Percentiles rank a stretch among this genome's conserved stretches.
These are phyloP conservation scores for Didymella pinodella DNA, from an alignment of 2,329 filamentous ascomycete genomes.

Conservation along the genomic window DNA sequence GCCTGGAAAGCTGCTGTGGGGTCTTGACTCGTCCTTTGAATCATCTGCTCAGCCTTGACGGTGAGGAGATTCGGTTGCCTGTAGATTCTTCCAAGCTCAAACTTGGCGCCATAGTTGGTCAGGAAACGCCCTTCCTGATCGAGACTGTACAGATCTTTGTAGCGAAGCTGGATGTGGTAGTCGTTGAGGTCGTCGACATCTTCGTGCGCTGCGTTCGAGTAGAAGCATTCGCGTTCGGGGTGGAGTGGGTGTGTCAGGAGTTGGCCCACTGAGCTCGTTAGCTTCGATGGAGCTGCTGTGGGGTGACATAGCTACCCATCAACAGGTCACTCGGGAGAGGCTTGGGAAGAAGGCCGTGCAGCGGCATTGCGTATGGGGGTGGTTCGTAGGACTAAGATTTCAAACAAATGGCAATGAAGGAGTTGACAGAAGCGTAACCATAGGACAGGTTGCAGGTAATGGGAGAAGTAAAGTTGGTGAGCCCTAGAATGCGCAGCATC, in stretches of 20 bases:
- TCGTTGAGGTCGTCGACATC: constrained; percentile 50
- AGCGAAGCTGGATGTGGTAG: constrained; percentile 51
- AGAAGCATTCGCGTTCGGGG: constrained; percentile 49
- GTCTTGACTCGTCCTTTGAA: constrained; percentile 45
- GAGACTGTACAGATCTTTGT: constrained; percentile 50
- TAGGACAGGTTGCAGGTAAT: constrained; percentile 10
- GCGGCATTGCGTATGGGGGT: constrained; percentile 33
- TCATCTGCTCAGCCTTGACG: constrained; percentile 50
- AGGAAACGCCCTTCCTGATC: constrained; percentile 50
- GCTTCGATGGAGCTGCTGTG: constrained; percentile 13
- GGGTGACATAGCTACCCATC: constrained; percentile 16
- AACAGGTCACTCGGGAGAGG: constrained; percentile 47
- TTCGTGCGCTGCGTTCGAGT: constrained; percentile 43
- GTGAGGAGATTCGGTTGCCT: constrained; percentile 49
- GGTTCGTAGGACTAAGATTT: not conserved
- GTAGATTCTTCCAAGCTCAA: constrained; percentile 49
- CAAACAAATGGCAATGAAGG: not conserved
- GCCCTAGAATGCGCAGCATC: constrained; percentile 14
- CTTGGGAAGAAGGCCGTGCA: constrained; percentile 49
- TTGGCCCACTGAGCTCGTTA: constrained; percentile 42
- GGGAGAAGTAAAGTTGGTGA: constrained; percentile 13
- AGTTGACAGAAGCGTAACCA: not conserved
- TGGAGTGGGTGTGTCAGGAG: constrained; percentile 49
- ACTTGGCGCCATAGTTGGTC: constrained; percentile 50
- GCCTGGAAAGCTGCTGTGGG: constrained; percentile 41